phyloP scores from a whole-genome alignment of 306 rosid species.

The Citrullus amarus region DNA sequence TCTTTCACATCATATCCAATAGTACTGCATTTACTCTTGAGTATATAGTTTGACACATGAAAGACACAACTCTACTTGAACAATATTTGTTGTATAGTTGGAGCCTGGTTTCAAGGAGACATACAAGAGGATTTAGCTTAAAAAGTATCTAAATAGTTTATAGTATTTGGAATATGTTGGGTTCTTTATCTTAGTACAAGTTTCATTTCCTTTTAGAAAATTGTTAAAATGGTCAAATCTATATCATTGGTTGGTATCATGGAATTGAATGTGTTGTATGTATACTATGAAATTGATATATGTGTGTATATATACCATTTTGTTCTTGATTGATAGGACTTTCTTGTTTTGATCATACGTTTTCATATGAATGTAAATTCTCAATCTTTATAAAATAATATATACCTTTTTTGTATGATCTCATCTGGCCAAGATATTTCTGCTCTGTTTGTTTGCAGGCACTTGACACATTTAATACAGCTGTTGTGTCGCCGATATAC shows the following conservation, averaged over 20 bases:
- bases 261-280: neutral
- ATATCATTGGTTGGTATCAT: neutral
- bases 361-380: neutral
- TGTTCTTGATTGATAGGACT: neutral
- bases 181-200: neutral
- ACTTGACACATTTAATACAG: constrained; percentile 93
- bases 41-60: no score
- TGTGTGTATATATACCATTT: no score
- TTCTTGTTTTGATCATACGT: neutral
- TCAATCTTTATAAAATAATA: neutral
- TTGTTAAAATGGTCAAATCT: neutral
- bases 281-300: neutral
- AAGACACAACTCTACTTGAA: neutral
- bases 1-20: neutral
- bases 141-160: neutral
- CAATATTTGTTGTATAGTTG: neutral
- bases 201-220: neutral
- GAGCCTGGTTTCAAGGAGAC: neutral
- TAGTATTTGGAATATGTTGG: neutral
- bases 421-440: constrained; percentile 9
- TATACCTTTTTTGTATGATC: neutral
- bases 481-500: constrained; percentile 99
- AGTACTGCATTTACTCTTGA: neutral
- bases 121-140: neutral
- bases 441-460: constrained; percentile 48